A percentile compares a stretch with the other conserved stretches of the same genome.
These are phyloP conservation scores for Przewalskia tangutica DNA, from an alignment of 257 asterid genomes.

Conservation along the genomic window DNA sequence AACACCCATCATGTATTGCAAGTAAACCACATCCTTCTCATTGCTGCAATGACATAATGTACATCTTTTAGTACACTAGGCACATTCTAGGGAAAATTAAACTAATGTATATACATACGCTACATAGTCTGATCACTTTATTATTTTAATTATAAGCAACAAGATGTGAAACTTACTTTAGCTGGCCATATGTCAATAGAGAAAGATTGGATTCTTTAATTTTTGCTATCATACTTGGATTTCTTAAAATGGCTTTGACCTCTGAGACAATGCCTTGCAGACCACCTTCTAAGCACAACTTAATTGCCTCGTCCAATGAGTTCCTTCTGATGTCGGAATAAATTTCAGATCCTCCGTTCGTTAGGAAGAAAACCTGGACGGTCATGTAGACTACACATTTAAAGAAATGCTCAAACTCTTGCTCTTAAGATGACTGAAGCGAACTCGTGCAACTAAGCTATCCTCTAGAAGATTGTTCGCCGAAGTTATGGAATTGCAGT, in stretches of 20 bases:
- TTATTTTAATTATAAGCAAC: neutral
- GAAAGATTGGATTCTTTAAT: slow-evolving; percentile 23
- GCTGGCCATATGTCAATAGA: slow-evolving; percentile 21
- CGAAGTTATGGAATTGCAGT: neutral
- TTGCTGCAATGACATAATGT: neutral
- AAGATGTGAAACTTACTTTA: slow-evolving; percentile 14
- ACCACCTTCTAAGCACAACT: slow-evolving; percentile 17
- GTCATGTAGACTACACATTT: too few species aligned
- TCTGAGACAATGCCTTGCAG: slow-evolving; percentile 22
- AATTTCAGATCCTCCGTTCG: slow-evolving; percentile 22
- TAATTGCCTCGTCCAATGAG: slow-evolving; percentile 18
- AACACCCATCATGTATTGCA: slow-evolving; percentile 19
- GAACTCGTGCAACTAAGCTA: too few species aligned
- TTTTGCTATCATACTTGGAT: slow-evolving; percentile 14
- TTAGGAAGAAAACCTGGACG: slow-evolving; percentile 23
- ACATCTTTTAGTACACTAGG: neutral
- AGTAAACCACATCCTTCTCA: slow-evolving; percentile 14
- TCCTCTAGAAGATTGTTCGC: too few species aligned
- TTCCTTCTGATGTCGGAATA: slow-evolving; percentile 20
- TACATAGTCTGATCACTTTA: neutral
- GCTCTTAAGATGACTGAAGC: neutral
- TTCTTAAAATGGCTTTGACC: slow-evolving; percentile 23
- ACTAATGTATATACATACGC: neutral
- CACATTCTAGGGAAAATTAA: neutral
- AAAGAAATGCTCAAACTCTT: neutral